Percentiles rank a stretch among this genome's conserved stretches.
Conservation (phyloP, 306 rosid species). For the Pueraria montana region DNA sequence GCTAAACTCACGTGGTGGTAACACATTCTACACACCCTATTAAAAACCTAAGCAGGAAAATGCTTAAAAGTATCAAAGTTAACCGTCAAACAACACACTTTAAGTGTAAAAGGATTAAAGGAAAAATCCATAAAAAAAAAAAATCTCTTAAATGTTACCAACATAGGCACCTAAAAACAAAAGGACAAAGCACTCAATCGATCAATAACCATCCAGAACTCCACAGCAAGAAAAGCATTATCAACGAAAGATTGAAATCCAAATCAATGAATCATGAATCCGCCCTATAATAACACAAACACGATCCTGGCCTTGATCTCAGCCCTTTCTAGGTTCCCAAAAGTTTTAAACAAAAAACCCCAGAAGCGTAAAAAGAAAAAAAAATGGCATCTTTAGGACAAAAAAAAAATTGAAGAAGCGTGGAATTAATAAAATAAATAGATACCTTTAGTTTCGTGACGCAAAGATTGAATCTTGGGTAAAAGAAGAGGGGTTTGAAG, state of each 20-base stretch:
- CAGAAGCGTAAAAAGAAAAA: not conserved
- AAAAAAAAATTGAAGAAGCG: not conserved
- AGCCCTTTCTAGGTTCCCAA: not conserved
- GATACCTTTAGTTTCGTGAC: conserved; percentile 61
- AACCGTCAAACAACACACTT: not conserved
- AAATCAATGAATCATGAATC: not conserved
- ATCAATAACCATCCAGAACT: conserved; percentile 21
- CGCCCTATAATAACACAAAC: not conserved
- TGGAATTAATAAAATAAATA: not conserved
- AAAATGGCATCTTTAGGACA: not conserved
- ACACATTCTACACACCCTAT: not conserved
- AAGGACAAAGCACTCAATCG: not conserved
- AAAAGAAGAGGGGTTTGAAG: conserved; percentile 48
- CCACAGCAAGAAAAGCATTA: conserved; percentile 28
- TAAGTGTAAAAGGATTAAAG: not conserved
- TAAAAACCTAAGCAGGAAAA: conserved; percentile 5
- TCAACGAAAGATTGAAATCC: not conserved
- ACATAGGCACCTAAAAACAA: not conserved
- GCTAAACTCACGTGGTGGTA: not conserved
- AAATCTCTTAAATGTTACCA: not conserved
- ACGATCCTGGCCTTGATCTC: not conserved
- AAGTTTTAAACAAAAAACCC: conserved; percentile 16
- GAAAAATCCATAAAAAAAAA: not conserved
- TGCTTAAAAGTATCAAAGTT: not conserved
- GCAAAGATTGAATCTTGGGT: conserved; percentile 54